These are phyloP conservation scores for Xylariales sp. DNA, from an alignment of 2,329 filamentous ascomycete species.

Conservation along the genomic window DNA sequence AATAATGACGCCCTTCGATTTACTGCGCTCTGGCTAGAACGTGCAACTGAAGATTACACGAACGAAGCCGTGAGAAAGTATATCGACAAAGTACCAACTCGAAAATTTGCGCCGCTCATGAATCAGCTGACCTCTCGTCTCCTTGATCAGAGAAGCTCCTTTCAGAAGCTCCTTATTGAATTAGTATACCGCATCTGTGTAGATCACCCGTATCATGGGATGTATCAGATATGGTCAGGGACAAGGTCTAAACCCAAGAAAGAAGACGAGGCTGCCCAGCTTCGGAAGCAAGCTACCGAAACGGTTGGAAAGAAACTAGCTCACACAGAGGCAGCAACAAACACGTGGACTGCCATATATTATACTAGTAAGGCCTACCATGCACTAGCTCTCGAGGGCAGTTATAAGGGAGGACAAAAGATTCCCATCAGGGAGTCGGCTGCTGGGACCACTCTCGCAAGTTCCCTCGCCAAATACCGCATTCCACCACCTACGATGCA, in stretches of 20 bases:
- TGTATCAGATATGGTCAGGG: constrained; percentile 95
- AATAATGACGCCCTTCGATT: constrained; percentile 92
- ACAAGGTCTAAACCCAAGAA: constrained; percentile 74
- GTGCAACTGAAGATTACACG: constrained; percentile 78
- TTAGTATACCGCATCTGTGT: constrained; percentile 86
- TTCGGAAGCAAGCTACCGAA: constrained; percentile 78
- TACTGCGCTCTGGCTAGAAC: constrained; percentile 92
- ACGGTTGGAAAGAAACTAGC: constrained; percentile 72
- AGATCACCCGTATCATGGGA: constrained; percentile 95
- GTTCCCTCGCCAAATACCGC: constrained; percentile 70
- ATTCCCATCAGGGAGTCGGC: constrained; percentile 69
- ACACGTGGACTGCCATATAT: constrained; percentile 77
- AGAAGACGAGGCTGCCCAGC: constrained; percentile 79
- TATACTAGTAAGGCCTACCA: constrained; percentile 77
- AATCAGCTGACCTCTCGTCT: constrained; percentile 97
- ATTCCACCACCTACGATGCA: constrained; percentile 93
- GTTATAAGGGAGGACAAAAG: constrained; percentile 76
- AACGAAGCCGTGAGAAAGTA: constrained; percentile 80
- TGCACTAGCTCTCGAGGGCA: constrained; percentile 71
- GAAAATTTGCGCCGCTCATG: constrained; percentile 93
- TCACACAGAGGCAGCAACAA: constrained; percentile 61
- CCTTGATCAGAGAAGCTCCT: constrained; percentile 74
- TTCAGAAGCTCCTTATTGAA: constrained; percentile 79
- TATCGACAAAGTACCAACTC: constrained; percentile 80
- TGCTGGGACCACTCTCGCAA: constrained; percentile 72